Evolutionary conservation across 2,329 filamentous ascomycete species (phyloP).

Genomic region (Ophidiomyces ophidiicola): DNA sequence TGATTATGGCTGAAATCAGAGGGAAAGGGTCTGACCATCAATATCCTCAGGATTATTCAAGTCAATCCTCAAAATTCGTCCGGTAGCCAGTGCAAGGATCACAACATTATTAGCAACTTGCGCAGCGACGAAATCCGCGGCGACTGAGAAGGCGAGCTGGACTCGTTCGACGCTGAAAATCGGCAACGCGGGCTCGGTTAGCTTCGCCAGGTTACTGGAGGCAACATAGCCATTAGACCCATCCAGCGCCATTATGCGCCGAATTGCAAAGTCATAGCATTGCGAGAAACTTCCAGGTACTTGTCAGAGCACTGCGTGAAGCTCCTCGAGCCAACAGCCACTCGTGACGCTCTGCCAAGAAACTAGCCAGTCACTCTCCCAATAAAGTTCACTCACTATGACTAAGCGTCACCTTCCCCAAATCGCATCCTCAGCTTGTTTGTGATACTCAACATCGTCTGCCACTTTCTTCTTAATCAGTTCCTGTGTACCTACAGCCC

Average conservation of each 20-base stretch:
- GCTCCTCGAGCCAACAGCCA: too few species aligned
- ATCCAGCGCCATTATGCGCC: conserved; percentile 55
- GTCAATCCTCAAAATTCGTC: conserved; percentile 86
- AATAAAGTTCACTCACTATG: too few species aligned
- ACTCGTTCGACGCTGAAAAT: conserved; percentile 94
- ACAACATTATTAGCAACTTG: conserved; percentile 97
- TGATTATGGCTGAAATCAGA: background rate
- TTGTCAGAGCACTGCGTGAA: too few species aligned
- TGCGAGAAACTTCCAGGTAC: too few species aligned
- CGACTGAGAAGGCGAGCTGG: conserved; percentile 84
- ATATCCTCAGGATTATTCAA: conserved; percentile 89
- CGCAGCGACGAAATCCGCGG: conserved; percentile 88
- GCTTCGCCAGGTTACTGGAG: conserved; percentile 49
- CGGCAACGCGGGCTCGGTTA: conserved; percentile 54
- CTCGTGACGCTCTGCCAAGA: too few species aligned
- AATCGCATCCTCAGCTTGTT: conserved; percentile 12
- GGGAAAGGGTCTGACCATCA: conserved; percentile 48
- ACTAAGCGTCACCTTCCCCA: too few species aligned
- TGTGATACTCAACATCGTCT: conserved; percentile 15
- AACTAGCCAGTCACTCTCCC: too few species aligned
- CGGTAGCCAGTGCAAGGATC: conserved; percentile 80
- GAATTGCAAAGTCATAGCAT: conserved; percentile 13
- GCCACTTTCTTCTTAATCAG: conserved; percentile 14
- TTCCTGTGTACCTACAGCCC: conserved; percentile 10
- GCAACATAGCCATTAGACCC: conserved; percentile 59